Conservation (phyloP, 441 rosid species). For the Jatropha podagrica region DNA sequence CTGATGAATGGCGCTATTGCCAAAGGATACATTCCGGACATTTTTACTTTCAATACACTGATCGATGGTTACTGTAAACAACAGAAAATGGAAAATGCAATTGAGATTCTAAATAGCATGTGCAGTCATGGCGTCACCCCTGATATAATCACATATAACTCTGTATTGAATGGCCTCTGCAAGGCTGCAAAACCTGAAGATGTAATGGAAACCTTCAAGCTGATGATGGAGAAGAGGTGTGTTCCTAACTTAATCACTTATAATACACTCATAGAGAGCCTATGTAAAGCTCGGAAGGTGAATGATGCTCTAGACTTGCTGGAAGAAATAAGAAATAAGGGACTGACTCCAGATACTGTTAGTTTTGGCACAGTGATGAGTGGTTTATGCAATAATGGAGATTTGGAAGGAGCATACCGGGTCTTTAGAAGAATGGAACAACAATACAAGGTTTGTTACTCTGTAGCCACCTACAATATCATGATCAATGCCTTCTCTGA, state of each 20-base stretch:
- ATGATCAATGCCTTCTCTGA: constrained; percentile 70
- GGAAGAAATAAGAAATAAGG: constrained; percentile 51
- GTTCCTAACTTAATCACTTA: constrained; percentile 75
- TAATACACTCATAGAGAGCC: constrained; percentile 80
- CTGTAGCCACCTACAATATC: constrained; percentile 69
- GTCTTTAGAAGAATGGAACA: constrained; percentile 63
- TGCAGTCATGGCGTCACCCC: constrained; percentile 62
- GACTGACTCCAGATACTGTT: constrained; percentile 63
- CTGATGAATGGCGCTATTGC: constrained; percentile 63
- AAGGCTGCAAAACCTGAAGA: constrained; percentile 75
- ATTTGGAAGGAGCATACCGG: constrained; percentile 63
- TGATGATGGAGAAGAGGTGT: constrained; percentile 69
- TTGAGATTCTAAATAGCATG: constrained; percentile 70
- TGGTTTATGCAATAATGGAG: constrained; percentile 64
- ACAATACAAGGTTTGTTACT: constrained; percentile 47
- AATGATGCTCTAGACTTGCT: constrained; percentile 68
- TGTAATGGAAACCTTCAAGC: constrained; percentile 69
- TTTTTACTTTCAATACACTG: constrained; percentile 86
- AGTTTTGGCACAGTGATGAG: constrained; percentile 65
- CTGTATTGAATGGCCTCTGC: constrained; percentile 89
- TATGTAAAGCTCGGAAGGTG: constrained; percentile 64
- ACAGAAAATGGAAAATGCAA: constrained; percentile 67
- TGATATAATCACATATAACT: constrained; percentile 84
- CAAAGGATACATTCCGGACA: constrained; percentile 75
- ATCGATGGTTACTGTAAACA: constrained; percentile 82